Base-by-base conservation (phyloP, 2,329 filamentous ascomycete genomes). In the Neoscytalidium dimidiatum region DNA sequence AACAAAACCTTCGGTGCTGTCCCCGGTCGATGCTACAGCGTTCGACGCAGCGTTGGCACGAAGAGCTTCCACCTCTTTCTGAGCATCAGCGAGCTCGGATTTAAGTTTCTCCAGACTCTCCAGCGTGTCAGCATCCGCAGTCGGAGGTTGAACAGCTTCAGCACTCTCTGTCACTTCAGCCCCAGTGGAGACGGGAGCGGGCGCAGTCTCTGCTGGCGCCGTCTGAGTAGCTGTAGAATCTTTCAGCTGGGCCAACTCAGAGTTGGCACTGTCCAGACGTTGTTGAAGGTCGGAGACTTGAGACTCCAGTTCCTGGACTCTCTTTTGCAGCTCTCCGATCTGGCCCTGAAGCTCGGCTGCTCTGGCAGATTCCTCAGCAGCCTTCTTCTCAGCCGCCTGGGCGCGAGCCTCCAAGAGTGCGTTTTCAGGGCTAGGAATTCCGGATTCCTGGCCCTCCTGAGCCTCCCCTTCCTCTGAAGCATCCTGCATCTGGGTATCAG, bases 261-360 rank as follows among this genome's bases (percentile, higher is more conserved):
- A 68, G 57, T 74, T 73, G 29, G 77, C 72, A 38, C 71, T 68
- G 48, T 75, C 72, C 28, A 81, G 74, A 23, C 71, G 74, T 53
- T 76, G 71, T 64, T 79, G 76, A n/a, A 82, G 71, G 64, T 82
- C 77, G 38, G 69, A 71, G 29, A 82, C 84, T 75, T 89, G 90
- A 14, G 82, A 79, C 72, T 92, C 89, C 52, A 86, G 84, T 69
- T 90, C 88, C 3, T 84, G 81, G 8, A 90, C 86, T 72, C 84
- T 86, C 17, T n/a, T 23, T 73, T 90, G 86, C 1, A 88, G 83
- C 21, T 79, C 79, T 28, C 86, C 80, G 19, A 78, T 71, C 64
- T 82, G 71, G 4, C 71, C 69, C 64, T 75, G 71, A 29, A 82
- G 69, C 53, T 68, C 68, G 14, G 76, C 72, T 17, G 77, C 71